Evolutionary conservation across 108 stramenopile species (phyloP).

Genomic region (Nitzschia putrida): DNA sequence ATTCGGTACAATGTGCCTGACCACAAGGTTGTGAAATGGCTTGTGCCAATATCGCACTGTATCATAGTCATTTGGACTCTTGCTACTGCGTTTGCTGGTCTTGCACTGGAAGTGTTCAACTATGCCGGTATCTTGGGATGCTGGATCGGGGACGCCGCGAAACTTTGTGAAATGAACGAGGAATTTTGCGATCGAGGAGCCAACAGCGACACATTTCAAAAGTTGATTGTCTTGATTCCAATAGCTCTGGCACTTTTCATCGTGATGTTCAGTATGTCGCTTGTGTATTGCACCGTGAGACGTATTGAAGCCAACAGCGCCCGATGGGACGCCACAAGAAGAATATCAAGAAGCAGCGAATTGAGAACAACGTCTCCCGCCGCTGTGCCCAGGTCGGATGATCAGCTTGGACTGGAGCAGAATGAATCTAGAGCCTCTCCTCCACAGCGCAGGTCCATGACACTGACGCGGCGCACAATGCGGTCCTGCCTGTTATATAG

Average conservation of each 20-base stretch:
- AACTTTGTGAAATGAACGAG: background rate
- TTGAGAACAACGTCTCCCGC: too few relatives aligned
- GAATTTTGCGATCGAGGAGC: background rate
- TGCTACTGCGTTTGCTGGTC: background rate
- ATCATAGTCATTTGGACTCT: background rate
- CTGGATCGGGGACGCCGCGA: background rate
- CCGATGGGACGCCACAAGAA: background rate
- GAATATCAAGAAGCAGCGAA: too few relatives aligned
- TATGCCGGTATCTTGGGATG: background rate
- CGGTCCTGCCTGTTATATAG: background rate
- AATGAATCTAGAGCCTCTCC: too few relatives aligned
- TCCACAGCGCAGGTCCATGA: background rate
- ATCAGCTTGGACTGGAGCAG: too few relatives aligned
- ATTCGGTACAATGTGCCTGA: background rate
- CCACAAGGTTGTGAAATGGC: background rate
- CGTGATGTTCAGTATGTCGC: background rate
- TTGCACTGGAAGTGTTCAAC: background rate
- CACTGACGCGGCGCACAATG: background rate
- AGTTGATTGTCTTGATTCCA: background rate
- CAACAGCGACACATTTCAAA: background rate
- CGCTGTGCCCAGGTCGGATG: too few relatives aligned
- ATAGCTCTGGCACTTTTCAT: background rate
- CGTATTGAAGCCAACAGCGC: background rate
- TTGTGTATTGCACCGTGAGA: background rate
- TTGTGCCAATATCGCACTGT: background rate